Conservation (phyloP, 176 grass and related monocot species). For the Eragrostis nindensis region DNA sequence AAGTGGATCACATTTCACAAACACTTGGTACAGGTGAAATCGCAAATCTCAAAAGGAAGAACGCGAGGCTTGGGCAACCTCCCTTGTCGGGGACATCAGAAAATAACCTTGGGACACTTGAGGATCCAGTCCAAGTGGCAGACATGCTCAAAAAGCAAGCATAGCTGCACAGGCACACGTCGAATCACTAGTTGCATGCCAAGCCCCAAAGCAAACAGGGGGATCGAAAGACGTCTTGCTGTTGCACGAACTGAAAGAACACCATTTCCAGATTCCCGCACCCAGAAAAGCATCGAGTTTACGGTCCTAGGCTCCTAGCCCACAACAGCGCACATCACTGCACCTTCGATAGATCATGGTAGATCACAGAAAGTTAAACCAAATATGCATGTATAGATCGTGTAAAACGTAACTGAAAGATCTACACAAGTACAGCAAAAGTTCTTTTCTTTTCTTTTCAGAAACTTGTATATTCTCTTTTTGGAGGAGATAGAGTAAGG, state of each 20-base stretch:
- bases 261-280: constrained; percentile 25
- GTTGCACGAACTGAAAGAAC: constrained; percentile 47
- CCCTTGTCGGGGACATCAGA: neutral
- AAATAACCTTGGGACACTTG: constrained; percentile 22
- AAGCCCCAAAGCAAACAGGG: constrained; percentile 62
- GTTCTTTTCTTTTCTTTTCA: constrained; percentile 18
- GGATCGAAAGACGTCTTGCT: constrained; percentile 50
- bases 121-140: constrained; percentile 34
- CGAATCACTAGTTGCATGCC: constrained; percentile 51
- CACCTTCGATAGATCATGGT: neutral
- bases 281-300: constrained; percentile 36
- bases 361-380: constrained; percentile 19
- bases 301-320: constrained; percentile 1
- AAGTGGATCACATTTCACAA: constrained; percentile 12
- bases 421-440: constrained; percentile 6
- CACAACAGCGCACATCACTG: constrained; percentile 19
- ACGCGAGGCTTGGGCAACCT: constrained; percentile 8
- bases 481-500: constrained; percentile 24
- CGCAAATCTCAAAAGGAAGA: constrained; percentile 12
- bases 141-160: constrained; percentile 36
- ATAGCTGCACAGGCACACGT: constrained; percentile 35
- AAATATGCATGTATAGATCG: constrained; percentile 5
- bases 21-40: neutral
- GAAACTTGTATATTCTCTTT: constrained; percentile 14
- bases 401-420: constrained; percentile 23